These are phyloP conservation scores for Gymnopus androsaceus DNA, from an alignment of 1,284 basidiomycete species.

Conservation along the genomic window DNA sequence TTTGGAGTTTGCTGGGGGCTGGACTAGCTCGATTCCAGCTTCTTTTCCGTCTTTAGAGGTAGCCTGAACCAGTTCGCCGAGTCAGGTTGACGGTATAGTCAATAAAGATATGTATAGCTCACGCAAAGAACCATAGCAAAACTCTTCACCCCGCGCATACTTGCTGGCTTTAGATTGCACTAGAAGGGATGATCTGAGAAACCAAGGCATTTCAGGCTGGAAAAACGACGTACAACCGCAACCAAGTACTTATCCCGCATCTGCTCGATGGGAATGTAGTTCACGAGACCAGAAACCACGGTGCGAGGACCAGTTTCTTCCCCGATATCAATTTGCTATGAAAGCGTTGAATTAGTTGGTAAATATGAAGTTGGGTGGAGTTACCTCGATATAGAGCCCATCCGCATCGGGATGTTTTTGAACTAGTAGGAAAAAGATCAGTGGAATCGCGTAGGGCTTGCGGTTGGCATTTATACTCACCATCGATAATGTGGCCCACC, in stretches of 20 bases:
- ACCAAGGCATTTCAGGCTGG: not conserved
- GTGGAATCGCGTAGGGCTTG: not conserved
- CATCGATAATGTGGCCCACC: constrained; percentile 87
- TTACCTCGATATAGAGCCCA: constrained; percentile 85
- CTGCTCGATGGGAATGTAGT: constrained; percentile 92
- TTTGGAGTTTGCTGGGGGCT: constrained; percentile 83
- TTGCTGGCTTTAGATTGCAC: constrained; percentile 95
- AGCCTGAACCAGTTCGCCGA: constrained; percentile 54
- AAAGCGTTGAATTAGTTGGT: constrained; percentile 9
- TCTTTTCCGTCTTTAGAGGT: constrained; percentile 88
- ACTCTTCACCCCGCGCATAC: constrained; percentile 94
- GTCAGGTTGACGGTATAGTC: not conserved
- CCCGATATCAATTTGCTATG: constrained; percentile 90
- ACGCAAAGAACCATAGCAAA: constrained; percentile 96
- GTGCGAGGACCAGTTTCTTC: constrained; percentile 92
- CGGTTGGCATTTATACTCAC: constrained; percentile 46
- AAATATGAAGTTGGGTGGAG: constrained; percentile 14
- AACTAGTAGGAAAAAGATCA: constrained; percentile 10
- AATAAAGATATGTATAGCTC: constrained; percentile 28
- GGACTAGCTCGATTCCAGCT: constrained; percentile 87
- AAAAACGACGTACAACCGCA: constrained; percentile 67
- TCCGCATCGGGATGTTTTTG: constrained; percentile 96
- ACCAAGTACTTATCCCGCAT: constrained; percentile 87
- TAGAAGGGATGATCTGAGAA: constrained; percentile 28
- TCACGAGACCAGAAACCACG: constrained; percentile 92